phyloP scores from a whole-genome alignment of 2,329 filamentous ascomycete species.

The Sporothrix pallida region DNA sequence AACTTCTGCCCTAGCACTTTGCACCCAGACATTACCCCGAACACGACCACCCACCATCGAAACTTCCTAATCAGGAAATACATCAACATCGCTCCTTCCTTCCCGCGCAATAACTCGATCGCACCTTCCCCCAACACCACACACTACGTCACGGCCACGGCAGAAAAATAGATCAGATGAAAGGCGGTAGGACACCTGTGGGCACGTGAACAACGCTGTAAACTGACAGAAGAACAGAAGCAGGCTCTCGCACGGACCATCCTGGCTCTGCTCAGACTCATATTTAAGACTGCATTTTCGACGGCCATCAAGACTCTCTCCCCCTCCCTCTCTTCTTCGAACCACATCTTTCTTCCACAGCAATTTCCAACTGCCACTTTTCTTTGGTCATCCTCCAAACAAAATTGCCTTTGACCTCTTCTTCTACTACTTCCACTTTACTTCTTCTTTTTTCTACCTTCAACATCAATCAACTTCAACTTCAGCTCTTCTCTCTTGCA shows the following conservation, averaged over 20 bases:
- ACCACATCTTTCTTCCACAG: too few species aligned
- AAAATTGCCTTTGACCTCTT: neutral
- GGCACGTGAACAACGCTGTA: too few species aligned
- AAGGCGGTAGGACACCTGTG: neutral
- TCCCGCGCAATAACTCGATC: neutral
- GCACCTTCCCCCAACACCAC: constrained; percentile 4
- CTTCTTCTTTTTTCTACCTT: neutral
- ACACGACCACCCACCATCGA: neutral
- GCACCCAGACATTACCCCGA: neutral
- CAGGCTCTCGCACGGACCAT: constrained; percentile 22
- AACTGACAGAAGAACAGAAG: neutral
- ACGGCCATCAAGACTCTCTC: neutral
- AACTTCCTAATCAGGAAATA: constrained; percentile 19
- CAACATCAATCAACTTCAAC: neutral
- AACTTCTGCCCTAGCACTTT: too few species aligned
- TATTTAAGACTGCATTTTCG: neutral
- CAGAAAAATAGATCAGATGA: neutral
- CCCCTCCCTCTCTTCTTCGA: neutral
- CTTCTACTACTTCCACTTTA: neutral
- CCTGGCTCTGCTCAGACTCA: neutral
- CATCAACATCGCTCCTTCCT: constrained; percentile 22
- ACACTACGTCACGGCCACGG: neutral
- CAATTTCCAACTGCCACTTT: neutral
- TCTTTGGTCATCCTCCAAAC: neutral
- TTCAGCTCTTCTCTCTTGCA: neutral